phyloP scores from a whole-genome alignment of 1,139 yeast species.

The Candida tropicalis region DNA sequence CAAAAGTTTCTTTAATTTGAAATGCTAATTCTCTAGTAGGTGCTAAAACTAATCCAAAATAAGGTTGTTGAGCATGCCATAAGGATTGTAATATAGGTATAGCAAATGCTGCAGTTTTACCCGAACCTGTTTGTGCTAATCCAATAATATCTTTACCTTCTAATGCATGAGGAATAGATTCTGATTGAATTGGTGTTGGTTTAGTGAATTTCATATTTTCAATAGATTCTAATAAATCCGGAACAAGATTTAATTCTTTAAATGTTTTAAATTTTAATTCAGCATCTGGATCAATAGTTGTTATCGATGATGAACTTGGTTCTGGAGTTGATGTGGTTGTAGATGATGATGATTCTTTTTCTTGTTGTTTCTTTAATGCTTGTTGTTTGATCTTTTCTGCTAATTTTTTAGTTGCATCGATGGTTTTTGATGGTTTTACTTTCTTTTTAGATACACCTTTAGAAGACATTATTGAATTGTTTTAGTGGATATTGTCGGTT shows the following conservation, averaged over 20 bases:
- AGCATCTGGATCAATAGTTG: conserved; percentile 24
- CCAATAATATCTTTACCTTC: conserved; percentile 85
- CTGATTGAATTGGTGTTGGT: conserved; percentile 91
- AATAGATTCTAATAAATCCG: conserved; percentile 81
- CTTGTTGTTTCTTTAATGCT: conserved; percentile 39
- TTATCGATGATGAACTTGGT: conserved; percentile 11
- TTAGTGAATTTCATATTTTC: conserved; percentile 62
- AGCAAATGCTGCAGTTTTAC: conserved; percentile 86
- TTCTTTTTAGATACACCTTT: conserved; percentile 20
- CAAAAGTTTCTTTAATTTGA: conserved; percentile 94
- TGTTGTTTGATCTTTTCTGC: conserved; percentile 58
- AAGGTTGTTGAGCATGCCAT: conserved; percentile 87
- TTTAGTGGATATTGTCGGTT: neutral
- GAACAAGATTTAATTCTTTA: conserved; percentile 64
- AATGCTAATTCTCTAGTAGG: conserved; percentile 98
- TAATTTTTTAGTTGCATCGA: conserved; percentile 34
- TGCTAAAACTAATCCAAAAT: conserved; percentile 86
- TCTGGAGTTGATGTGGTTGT: no score
- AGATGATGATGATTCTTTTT: conserved; percentile 20
- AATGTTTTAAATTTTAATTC: conserved; percentile 43
- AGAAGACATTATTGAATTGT: conserved; percentile 14
- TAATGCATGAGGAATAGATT: conserved; percentile 89
- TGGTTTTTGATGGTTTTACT: conserved; percentile 15
- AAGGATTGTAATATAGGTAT: conserved; percentile 88
- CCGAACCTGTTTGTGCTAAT: conserved; percentile 82